Evolutionary conservation across 768 basidiomycete species (phyloP), one percentile per base, ranked within the genome.

Genomic region (Boletus subcaerulescens): DNA sequence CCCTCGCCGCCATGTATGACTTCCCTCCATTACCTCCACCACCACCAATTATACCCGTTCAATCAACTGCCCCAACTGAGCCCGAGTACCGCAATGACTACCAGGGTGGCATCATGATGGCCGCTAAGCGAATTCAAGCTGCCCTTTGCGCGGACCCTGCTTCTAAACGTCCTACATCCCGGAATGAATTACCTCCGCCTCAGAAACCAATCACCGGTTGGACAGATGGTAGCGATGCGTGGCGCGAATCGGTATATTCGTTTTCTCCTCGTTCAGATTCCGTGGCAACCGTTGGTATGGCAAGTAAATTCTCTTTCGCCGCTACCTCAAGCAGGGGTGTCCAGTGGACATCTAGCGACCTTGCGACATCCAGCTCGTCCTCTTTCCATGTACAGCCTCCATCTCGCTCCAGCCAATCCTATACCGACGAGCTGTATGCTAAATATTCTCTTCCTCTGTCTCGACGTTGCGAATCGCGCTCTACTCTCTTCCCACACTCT

Each of bases 41-140:
- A 0, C 74, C 81, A 7, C 79, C 79, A 11, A 70, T 77, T 36
- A 24, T 71, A 52, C 67, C 67, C 41, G 48, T 50, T 15, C 63
- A 64, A 15, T 53, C 60, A 26, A 26, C 55, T 3, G 55, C 61
- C 5, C 4, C 60, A 39, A 73, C 58, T 56, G 74, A 50, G 35
- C 71, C 45, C 47, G 57, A 72, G 49, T 62, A 63, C 50, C 62
- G 69, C 51, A 73, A 74, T 22, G 75, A 80, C 39, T 86, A 79
- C 65, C 76, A 73, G 59, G 75, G 76, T 38, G 87, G 87, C 36
- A 73, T 86, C 70, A 87, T 89, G 78, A 87, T 88, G 86, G 81
- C 84, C 3, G 78, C 76, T 31, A 77, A 76, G 38, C 80, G 80
- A 56, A 80, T 88, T 64, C 72, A 75, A 40, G 74, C 78, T 15